Percentiles rank a stretch among this genome's conserved stretches.
phyloP scores from a whole-genome alignment of 2,329 filamentous ascomycete genomes.

The Aspergillus proliferans region DNA sequence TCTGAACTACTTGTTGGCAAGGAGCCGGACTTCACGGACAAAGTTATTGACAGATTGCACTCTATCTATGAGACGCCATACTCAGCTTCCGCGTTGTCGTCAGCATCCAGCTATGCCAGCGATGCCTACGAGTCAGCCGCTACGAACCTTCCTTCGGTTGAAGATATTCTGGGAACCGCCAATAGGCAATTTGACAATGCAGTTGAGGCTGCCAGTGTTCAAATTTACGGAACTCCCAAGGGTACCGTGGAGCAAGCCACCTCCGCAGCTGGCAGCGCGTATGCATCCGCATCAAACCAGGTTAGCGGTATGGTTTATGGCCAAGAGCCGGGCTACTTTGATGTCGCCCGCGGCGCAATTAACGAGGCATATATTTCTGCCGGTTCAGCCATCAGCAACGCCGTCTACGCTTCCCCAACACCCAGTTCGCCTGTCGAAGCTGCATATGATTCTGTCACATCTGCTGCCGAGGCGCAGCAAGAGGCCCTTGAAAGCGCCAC shows the following conservation, averaged over 20 bases:
- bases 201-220: constrained; percentile 53
- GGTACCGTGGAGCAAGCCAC: constrained; percentile 50
- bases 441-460: constrained; percentile 42
- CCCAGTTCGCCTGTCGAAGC: constrained; percentile 42
- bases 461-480: constrained; percentile 36
- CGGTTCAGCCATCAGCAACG: constrained; percentile 49
- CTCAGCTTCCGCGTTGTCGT: constrained; percentile 32
- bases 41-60: constrained; percentile 65
- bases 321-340: constrained; percentile 46
- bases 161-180: constrained; percentile 53
- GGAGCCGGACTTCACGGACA: constrained; percentile 76
- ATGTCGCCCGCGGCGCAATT: constrained; percentile 50
- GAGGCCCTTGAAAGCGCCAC: constrained; percentile 30
- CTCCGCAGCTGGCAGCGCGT: constrained; percentile 48
- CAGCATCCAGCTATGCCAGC: constrained; percentile 48
- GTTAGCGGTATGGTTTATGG: constrained; percentile 53
- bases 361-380: constrained; percentile 51
- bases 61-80: constrained; percentile 64
- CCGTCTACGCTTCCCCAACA: constrained; percentile 50
- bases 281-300: constrained; percentile 44
- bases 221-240: constrained; percentile 53
- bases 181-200: constrained; percentile 52
- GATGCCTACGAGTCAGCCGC: constrained; percentile 38
- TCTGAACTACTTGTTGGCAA: constrained; percentile 71
- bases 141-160: constrained; percentile 53